Base-by-base conservation (phyloP, 1,284 basidiomycete species). In the Marasmius oreades region DNA sequence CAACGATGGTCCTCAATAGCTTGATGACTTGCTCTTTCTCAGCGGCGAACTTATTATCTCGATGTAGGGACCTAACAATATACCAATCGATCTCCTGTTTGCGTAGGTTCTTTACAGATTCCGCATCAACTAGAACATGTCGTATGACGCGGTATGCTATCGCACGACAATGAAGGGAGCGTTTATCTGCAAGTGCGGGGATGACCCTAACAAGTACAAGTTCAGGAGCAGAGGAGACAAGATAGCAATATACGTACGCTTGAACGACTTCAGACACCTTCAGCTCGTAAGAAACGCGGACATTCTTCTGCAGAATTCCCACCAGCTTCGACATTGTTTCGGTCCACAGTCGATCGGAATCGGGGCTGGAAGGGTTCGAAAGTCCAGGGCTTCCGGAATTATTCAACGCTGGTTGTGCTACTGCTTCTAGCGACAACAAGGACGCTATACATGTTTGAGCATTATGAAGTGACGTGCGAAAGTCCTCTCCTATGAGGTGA, bases 21-120 rank as follows among this genome's bases (percentile, higher is more conserved):
- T 93, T 93, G 64, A 99, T 85, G n/a, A 85, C 93, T 69, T 98
- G 95, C 67, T 98, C 93, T 66, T 95, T 92, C 74, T 99, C 96
- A 2, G 88, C 78, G 1, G 88, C 82, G 62, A 88, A 78, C 65
- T 93, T 91, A 66, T 85, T 86, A 67, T 98, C 95, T 16, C 94
- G 85, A 1, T 89, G 83, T 26, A 98, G 77, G 0, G 94, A 87
- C 92, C 88, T 87, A 59, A 96, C 83, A 52, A 98, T 84, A 66
- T 93, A 94, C 84, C 92, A 94, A 65, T 98, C 93, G 43, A 98
- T 69, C 7, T 88, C 74, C 51, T 88, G 80, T 54, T 77, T 74
- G 23, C 74, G 77, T 8, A 91, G 68, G 45, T 73, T 74, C 58
- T 79, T 81, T 26, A 87, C 84, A 10, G 85, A 87, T 46, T 84